Base-by-base conservation (phyloP, 2,329 filamentous ascomycete genomes). In the Alternaria ventricosa region DNA sequence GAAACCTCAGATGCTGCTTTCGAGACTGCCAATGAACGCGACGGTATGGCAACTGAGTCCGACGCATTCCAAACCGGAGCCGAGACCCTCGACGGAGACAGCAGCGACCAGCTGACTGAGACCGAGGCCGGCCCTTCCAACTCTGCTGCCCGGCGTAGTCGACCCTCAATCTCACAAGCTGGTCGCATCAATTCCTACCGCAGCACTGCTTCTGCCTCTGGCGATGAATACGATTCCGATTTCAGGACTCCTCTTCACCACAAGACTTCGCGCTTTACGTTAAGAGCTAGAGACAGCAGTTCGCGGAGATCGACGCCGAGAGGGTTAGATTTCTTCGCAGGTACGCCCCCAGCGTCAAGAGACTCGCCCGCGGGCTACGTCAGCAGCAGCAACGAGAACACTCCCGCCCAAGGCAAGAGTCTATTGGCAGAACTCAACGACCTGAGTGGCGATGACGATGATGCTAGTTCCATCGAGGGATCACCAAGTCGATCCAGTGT, bases 51-150 rank as follows among this genome's bases (percentile, higher is more conserved):
- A 12, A 97, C 93, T 0, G 94, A 97, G 81, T 97, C 94, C 11
- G 95, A 98, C 71, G 93, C 93, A 67, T 98, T 98, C 87, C 92
- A 97, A 78, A 97, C 95, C 5, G 94, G 92, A n/a, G 88, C 89
- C 15, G 96, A 98, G 76, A 89, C 85, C 65, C 82, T 89, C 67
- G 85, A 84, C 57, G 86, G 86, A 72, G 92, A 93, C 15, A 94
- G 90, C 74, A 91, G 89, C 60, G 93, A 93, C 65, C 91, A 94
- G 69, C 84, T 92, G 51, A 97, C 94, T 1, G 95, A 97, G 81
- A 98, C 94, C 1, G 95, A 97, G 78, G 87, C 85, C 57, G 83
- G 72, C 8, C 71, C 72, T 43, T 67, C 69, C 12, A 60, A 65
- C 43, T 65, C 70, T 15, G 74, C 71, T n/a, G 61, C 71, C 18